Evolutionary conservation across 106 monocot genomes (phyloP), one percentile per base, ranked within the genome.

Genomic region (Apostasia shenzhenica): DNA sequence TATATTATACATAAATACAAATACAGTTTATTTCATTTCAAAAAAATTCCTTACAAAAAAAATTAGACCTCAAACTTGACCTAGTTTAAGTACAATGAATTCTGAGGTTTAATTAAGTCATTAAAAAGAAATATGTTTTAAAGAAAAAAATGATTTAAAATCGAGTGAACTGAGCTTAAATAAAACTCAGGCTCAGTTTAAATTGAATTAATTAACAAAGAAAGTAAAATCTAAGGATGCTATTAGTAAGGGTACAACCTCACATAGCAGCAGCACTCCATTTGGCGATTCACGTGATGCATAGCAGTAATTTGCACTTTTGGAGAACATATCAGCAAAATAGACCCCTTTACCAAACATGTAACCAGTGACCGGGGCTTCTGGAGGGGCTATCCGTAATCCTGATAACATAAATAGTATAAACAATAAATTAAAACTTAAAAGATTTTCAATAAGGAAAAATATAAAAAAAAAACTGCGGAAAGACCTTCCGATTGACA

Each of bases 271-370:
- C 44, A 94, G 79, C 55, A 94, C 94, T 38, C 92, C 95, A 59
- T 73, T 54, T 42, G 63, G 65, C 67, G 70, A 82, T 3, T 67
- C 54, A 12, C 57, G 38, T 61, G 89, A 66, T 45, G 95, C 81
- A 70, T 2, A 92, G 67, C 95, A 97, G 79, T 97, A 97, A 76
- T 97, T 97, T 77, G 95, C 95, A 75, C 95, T 97, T 75, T 97
- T 97, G 48, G 87, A 97, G 77, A 97, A 97, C 95, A 97, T 97
- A 79, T 92, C 95, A 38, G 92, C 89, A 85, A 97, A 97, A 75
- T 97, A 97, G 71, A 97, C 86, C 2, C 95, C 92, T 54, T 97
- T 97, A 45, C 92, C 92, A 77, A 97, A 92, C 95, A 97, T 92
- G 74, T 97, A 97, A 46, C 92, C 95, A 6, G 84, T 92, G 42